These are phyloP conservation scores for Quercus tomentella DNA, from an alignment of 331 rosid species.

Conservation along the genomic window DNA sequence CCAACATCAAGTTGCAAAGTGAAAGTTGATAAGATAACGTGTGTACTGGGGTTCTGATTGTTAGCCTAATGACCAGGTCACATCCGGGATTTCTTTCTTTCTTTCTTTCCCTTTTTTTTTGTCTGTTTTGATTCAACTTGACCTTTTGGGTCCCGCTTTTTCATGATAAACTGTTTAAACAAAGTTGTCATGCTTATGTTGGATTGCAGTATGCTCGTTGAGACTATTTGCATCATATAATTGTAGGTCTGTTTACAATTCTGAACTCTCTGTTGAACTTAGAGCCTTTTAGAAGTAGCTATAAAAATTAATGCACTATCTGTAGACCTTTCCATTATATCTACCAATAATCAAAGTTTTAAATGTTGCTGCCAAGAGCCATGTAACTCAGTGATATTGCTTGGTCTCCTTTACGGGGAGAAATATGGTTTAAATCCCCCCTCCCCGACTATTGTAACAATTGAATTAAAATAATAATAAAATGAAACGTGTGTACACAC, in stretches of 20 bases:
- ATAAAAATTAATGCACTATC: neutral
- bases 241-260: neutral
- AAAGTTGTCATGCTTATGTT: neutral
- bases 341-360: too few species aligned
- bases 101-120: neutral
- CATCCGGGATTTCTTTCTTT: neutral
- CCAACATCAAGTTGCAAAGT: neutral
- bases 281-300: neutral
- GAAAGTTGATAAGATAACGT: neutral
- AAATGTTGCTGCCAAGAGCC: too few species aligned
- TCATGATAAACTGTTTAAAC: neutral
- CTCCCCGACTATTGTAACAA: too few species aligned
- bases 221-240: neutral
- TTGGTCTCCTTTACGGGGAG: too few species aligned
- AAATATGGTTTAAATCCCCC: too few species aligned
- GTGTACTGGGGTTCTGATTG: neutral
- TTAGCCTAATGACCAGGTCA: neutral
- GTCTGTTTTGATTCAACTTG: neutral
- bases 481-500: too few species aligned
- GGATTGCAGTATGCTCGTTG: too few species aligned
- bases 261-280: neutral
- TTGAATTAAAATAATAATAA: too few species aligned
- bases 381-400: too few species aligned
- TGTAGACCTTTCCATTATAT: neutral
- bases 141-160: neutral